phyloP scores from a whole-genome alignment of 129 eudicot species.

The Artemisia argyi region DNA sequence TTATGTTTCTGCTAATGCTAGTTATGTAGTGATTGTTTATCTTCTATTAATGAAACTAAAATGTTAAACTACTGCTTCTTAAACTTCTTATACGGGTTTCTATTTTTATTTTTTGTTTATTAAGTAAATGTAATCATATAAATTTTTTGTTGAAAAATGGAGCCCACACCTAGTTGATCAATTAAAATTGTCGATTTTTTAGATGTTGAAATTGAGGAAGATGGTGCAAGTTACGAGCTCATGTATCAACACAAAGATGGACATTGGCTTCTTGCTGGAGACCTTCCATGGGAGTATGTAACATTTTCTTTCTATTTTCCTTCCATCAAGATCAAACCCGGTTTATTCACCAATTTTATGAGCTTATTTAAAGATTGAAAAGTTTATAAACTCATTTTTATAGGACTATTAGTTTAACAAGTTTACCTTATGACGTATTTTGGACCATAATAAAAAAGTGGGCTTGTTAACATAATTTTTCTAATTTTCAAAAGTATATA shows the following conservation, averaged over 20 bases:
- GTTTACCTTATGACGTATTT: too few species aligned
- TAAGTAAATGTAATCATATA: background rate
- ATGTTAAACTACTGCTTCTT: too few species aligned
- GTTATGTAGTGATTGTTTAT: too few species aligned
- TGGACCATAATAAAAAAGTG: too few species aligned
- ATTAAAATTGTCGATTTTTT: conserved; percentile 3
- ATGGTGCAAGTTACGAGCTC: conserved; percentile 28
- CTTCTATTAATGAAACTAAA: too few species aligned
- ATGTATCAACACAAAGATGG: conserved; percentile 38
- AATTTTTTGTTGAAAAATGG: background rate
- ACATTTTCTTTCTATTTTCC: conserved; percentile 3
- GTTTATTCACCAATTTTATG: background rate
- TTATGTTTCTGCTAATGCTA: too few species aligned
- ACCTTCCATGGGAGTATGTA: conserved; percentile 45
- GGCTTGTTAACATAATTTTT: too few species aligned
- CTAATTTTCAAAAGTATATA: too few species aligned
- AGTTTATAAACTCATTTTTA: too few species aligned
- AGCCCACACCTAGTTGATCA: background rate
- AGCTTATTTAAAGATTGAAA: background rate
- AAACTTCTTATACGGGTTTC: too few species aligned
- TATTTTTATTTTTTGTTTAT: too few species aligned
- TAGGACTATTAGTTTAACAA: too few species aligned
- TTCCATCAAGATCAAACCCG: background rate
- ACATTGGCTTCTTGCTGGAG: conserved; percentile 36
- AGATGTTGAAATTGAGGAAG: conserved; percentile 35